phyloP scores from a whole-genome alignment of 108 stramenopile species.

The Pseudonitzschia delicatissima region DNA sequence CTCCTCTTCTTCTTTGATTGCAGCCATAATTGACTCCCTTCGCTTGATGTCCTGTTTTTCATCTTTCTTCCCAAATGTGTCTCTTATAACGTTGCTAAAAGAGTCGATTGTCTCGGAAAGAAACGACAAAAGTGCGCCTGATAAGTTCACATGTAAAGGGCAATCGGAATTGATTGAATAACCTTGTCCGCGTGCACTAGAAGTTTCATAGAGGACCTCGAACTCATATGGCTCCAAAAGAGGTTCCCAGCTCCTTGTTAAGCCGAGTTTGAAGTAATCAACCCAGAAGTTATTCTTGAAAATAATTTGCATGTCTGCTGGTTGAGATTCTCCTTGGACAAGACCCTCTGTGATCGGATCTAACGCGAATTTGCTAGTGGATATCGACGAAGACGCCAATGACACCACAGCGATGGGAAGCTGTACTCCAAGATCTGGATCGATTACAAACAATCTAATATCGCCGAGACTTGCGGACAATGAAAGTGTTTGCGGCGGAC shows the following conservation, averaged over 20 bases:
- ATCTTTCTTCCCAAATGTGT: constrained; percentile 32
- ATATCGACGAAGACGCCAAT: constrained; percentile 42
- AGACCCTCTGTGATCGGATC: constrained; percentile 13
- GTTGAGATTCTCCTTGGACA: constrained; percentile 22
- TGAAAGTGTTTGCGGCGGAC: constrained; percentile 38
- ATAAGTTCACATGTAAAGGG: constrained; percentile 84
- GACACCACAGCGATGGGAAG: constrained; percentile 49
- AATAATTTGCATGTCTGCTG: constrained; percentile 44
- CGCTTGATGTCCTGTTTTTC: background rate
- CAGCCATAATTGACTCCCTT: background rate
- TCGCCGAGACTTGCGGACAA: constrained; percentile 43
- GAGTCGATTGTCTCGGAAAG: constrained; percentile 72
- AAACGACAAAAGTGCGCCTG: constrained; percentile 80
- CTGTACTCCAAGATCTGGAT: constrained; percentile 76
- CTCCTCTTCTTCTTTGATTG: background rate
- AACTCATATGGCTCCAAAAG: constrained; percentile 84
- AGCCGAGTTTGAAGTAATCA: constrained; percentile 92
- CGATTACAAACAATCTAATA: constrained; percentile 62
- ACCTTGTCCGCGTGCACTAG: constrained; percentile 60
- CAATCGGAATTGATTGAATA: constrained; percentile 61
- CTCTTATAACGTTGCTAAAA: constrained; percentile 27
- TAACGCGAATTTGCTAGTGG: constrained; percentile 50
- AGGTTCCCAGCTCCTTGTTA: constrained; percentile 94
- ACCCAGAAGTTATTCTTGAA: constrained; percentile 62
- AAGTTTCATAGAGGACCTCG: constrained; percentile 61